A percentile compares a stretch with the other conserved stretches of the same genome.
Evolutionary conservation across 2,329 filamentous ascomycete species (phyloP).

Genomic region (Gyromitra esculenta): DNA sequence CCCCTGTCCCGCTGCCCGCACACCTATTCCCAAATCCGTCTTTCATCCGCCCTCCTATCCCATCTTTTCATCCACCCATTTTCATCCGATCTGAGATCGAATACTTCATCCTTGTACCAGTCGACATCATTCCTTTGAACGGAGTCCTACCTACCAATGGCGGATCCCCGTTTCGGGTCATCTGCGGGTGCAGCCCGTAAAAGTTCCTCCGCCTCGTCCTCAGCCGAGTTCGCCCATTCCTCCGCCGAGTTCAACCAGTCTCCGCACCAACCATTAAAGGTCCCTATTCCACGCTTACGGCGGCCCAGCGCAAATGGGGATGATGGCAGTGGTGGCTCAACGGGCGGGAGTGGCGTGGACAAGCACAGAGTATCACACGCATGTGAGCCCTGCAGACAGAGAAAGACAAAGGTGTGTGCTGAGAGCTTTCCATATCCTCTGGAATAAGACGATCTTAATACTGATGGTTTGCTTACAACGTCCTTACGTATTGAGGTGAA

Average conservation of each 20-base stretch:
- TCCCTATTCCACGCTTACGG: conserved; percentile 56
- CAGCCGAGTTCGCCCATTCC: conserved; percentile 30
- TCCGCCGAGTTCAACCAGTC: conserved; percentile 31
- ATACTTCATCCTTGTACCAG: conserved; percentile 41
- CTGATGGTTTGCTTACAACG: conserved; percentile 46
- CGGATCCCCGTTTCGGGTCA: conserved; percentile 25
- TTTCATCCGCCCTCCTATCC: conserved; percentile 32
- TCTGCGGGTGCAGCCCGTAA: conserved; percentile 30
- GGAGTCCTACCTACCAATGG: conserved; percentile 31
- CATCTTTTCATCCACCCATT: conserved; percentile 35
- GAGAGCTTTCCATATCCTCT: conserved; percentile 19
- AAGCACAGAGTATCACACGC: conserved; percentile 58
- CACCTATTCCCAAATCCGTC: conserved; percentile 29
- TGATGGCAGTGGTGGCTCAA: conserved; percentile 51
- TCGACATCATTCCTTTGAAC: conserved; percentile 25
- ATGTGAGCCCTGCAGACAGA: conserved; percentile 57
- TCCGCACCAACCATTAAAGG: conserved; percentile 40
- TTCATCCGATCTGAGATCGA: conserved; percentile 42
- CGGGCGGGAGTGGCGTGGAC: conserved; percentile 47
- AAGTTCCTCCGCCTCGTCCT: conserved; percentile 41
- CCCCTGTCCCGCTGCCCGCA: conserved; percentile 13
- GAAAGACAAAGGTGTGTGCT: conserved; percentile 55
- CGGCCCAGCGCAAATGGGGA: conserved; percentile 53
- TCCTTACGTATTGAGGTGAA: conserved; percentile 41
- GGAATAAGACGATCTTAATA: conserved; percentile 18